These are phyloP conservation scores for Leptosphaerulina australis DNA, from an alignment of 2,329 filamentous ascomycete species.

Conservation along the genomic window DNA sequence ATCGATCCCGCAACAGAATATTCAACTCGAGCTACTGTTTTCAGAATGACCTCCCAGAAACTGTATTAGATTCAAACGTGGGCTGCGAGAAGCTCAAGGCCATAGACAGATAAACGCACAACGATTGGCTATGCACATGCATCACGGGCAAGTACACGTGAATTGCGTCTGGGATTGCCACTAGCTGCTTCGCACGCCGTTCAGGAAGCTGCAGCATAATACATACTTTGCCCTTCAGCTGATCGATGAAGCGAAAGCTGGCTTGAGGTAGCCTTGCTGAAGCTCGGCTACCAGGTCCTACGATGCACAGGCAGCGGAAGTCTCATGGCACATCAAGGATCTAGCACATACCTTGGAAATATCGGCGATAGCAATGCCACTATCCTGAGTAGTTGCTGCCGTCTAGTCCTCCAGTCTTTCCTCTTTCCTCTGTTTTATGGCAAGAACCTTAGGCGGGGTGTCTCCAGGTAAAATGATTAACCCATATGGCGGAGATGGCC, in stretches of 20 bases:
- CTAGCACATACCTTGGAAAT: slow-evolving; percentile 16
- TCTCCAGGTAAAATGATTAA: not conserved
- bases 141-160: no score
- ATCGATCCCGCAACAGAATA: not conserved
- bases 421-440: not conserved
- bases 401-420: not conserved
- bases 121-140: no score
- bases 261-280: slow-evolving; percentile 10
- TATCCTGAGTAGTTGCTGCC: no score
- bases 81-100: no score
- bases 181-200: no score
- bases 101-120: no score
- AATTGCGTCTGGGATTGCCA: no score
- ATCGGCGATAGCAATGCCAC: not conserved
- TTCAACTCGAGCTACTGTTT: not conserved
- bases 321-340: no score
- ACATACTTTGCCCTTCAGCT: no score
- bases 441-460: not conserved
- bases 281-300: slow-evolving; percentile 18
- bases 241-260: slow-evolving; percentile 9
- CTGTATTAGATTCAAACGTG: no score
- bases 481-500: not conserved
- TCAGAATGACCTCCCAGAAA: not conserved
- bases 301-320: not conserved
- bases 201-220: no score